A percentile compares a stretch with the other conserved stretches of the same genome.
These are phyloP conservation scores for Forsythia suspensa DNA, from an alignment of 257 asterid species.

Conservation along the genomic window DNA sequence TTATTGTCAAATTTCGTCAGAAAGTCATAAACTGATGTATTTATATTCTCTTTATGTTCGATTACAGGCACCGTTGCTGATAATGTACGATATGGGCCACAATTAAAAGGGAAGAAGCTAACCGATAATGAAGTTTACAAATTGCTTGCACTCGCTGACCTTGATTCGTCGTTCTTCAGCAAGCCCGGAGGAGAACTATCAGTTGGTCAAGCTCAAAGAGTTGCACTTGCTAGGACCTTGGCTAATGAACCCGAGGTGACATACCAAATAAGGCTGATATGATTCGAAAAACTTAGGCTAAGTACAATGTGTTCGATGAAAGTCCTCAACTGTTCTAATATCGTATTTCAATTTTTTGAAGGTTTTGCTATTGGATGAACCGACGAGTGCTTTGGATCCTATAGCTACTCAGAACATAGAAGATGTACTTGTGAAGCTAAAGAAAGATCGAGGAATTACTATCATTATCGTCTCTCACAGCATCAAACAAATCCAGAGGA, in stretches of 20 bases:
- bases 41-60: no score
- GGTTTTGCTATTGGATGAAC: conserved; percentile 73
- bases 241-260: conserved; percentile 76
- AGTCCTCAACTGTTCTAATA: neutral
- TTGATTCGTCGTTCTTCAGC: conserved; percentile 56
- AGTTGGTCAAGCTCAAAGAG: conserved; percentile 84
- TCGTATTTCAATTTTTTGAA: conserved; percentile 6
- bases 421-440: conserved; percentile 57
- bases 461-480: conserved; percentile 66
- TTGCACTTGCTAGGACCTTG: conserved; percentile 74
- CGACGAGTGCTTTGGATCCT: conserved; percentile 75
- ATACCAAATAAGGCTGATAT: no score
- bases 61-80: conserved; percentile 69
- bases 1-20: no score
- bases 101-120: conserved; percentile 49
- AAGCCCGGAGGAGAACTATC: conserved; percentile 65
- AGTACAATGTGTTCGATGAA: neutral
- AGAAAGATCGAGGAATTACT: conserved; percentile 55
- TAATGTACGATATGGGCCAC: conserved; percentile 73
- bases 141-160: conserved; percentile 65
- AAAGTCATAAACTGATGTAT: no score
- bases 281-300: neutral
- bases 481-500: conserved; percentile 71
- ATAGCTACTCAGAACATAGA: conserved; percentile 68
- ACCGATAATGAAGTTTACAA: conserved; percentile 53